Conservation (phyloP, 2,329 filamentous ascomycete genomes). For the Colletotrichum sp. region DNA sequence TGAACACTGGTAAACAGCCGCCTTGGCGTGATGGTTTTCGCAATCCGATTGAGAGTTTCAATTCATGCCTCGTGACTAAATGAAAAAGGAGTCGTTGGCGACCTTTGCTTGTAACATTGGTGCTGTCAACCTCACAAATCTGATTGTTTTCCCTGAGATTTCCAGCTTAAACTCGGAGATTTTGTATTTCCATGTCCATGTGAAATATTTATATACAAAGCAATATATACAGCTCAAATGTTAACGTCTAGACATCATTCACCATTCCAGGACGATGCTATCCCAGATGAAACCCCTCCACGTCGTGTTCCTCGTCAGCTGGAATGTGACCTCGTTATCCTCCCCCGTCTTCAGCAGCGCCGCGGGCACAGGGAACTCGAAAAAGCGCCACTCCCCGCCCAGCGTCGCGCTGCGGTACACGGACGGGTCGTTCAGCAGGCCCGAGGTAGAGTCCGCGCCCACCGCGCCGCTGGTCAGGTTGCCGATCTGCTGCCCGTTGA, state of each 20-base stretch:
- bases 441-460: constrained; percentile 3
- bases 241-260: not conserved
- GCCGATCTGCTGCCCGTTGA: constrained; percentile 43
- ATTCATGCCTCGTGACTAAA: no score
- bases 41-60: not conserved
- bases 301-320: constrained; percentile 28
- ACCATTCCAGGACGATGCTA: constrained; percentile 31
- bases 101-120: no score
- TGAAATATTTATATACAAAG: not conserved
- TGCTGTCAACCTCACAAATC: no score
- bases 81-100: no score
- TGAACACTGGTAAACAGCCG: not conserved
- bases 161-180: no score
- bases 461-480: constrained; percentile 40
- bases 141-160: no score
- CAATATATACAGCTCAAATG: not conserved
- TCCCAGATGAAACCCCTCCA: constrained; percentile 34
- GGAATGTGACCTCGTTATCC: constrained; percentile 29
- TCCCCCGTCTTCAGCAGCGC: constrained; percentile 23
- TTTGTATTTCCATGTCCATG: not conserved
- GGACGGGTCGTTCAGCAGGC: constrained; percentile 45
- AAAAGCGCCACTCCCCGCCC: constrained; percentile 52
- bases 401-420: constrained; percentile 52
- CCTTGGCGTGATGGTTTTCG: not conserved
- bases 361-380: constrained; percentile 39